Conservation (phyloP, 2,329 filamentous ascomycete species). For the Pyrenophora seminiperda region DNA sequence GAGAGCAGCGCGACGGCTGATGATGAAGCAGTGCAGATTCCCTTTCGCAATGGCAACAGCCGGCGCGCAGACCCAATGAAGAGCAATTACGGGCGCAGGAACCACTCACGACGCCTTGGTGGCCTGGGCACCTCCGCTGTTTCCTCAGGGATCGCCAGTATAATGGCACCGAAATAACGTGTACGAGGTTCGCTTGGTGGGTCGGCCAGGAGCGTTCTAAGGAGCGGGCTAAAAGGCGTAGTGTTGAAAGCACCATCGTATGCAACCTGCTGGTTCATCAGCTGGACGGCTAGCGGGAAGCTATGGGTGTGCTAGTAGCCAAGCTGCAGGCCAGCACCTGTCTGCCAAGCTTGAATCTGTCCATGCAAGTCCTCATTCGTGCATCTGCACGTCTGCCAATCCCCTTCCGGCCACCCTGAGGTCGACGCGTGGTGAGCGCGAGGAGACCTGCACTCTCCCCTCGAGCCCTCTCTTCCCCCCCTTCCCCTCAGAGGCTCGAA, state of each 20-base stretch:
- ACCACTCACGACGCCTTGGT: conserved; percentile 17
- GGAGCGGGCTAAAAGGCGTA: conserved; percentile 13
- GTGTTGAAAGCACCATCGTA: conserved; percentile 3
- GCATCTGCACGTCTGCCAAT: background rate
- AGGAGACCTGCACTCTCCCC: conserved; percentile 6
- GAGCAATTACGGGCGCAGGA: conserved; percentile 14
- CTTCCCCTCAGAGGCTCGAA: conserved; percentile 4
- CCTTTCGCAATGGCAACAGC: conserved; percentile 11
- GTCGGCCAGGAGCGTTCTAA: background rate
- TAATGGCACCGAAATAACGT: conserved; percentile 29
- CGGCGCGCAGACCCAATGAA: conserved; percentile 18
- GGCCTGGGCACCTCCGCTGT: conserved; percentile 13
- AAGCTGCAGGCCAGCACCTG: background rate
- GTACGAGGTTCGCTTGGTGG: conserved; percentile 28
- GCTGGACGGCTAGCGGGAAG: background rate
- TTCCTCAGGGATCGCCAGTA: conserved; percentile 14
- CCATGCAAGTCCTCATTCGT: background rate
- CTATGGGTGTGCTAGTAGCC: background rate
- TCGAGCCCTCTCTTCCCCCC: background rate
- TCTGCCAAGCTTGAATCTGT: background rate
- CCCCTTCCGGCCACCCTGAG: background rate
- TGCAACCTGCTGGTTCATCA: background rate
- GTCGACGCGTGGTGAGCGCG: background rate
- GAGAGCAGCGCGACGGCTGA: conserved; percentile 10
- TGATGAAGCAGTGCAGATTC: conserved; percentile 15